These are phyloP conservation scores for Chrysosporium keratinophilum DNA, from an alignment of 2,329 filamentous ascomycete genomes.

Conservation along the genomic window DNA sequence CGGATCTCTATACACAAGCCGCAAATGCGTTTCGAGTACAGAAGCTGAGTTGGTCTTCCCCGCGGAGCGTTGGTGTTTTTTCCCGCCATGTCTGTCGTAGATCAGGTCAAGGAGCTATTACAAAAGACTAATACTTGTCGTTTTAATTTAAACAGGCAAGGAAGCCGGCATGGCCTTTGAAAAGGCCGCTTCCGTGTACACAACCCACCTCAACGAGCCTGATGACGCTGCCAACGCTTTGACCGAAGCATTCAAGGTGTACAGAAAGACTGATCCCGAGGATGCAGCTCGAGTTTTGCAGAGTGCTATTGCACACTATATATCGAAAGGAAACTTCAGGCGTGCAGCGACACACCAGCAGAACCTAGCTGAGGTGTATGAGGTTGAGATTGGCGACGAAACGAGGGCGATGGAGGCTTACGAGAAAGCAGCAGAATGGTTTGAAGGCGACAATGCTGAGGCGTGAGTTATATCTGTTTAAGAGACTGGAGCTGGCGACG, in stretches of 20 bases:
- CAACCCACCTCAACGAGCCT: slow-evolving; percentile 71
- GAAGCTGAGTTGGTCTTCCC: slow-evolving; percentile 55
- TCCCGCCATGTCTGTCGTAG: not conserved
- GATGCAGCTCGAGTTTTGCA: slow-evolving; percentile 73
- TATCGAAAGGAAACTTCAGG: slow-evolving; percentile 78
- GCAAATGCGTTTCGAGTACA: slow-evolving; percentile 87
- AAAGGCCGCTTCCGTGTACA: slow-evolving; percentile 71
- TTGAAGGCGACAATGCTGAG: slow-evolving; percentile 72
- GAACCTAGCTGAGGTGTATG: slow-evolving; percentile 74
- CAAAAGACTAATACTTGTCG: not conserved
- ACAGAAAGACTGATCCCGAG: slow-evolving; percentile 72
- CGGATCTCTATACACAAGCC: slow-evolving; percentile 76
- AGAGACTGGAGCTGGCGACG: not conserved
- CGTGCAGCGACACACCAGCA: slow-evolving; percentile 86
- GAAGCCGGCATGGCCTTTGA: slow-evolving; percentile 84
- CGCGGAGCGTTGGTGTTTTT: slow-evolving; percentile 8
- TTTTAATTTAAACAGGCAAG: slow-evolving; percentile 46
- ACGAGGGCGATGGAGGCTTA: slow-evolving; percentile 73
- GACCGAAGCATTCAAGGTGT: slow-evolving; percentile 89
- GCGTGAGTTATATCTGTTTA: slow-evolving; percentile 48
- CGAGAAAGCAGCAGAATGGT: slow-evolving; percentile 79
- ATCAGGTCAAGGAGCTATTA: not conserved
- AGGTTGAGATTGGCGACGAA: slow-evolving; percentile 67
- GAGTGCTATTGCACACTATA: slow-evolving; percentile 74
- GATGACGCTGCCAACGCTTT: slow-evolving; percentile 85